These are phyloP conservation scores for Epichloe aotearoae DNA, from an alignment of 2,329 filamentous ascomycete genomes.

Conservation along the genomic window DNA sequence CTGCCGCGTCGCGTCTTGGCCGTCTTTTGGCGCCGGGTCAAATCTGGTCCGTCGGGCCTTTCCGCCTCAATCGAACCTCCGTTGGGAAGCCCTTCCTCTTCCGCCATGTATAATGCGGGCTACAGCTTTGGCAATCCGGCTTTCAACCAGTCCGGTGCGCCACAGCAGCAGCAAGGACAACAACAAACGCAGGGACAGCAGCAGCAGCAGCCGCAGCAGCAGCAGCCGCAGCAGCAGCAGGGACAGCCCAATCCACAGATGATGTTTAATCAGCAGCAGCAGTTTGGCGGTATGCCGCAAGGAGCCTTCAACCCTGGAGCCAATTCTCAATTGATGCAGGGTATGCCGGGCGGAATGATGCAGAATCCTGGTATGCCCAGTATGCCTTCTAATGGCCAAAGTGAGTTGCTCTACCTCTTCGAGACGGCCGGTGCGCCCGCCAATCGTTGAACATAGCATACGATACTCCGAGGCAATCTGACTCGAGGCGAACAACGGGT, in stretches of 20 bases:
- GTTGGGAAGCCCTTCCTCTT: background rate
- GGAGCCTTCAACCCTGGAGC: constrained; percentile 35
- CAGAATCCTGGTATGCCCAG: constrained; percentile 46
- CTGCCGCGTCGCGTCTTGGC: background rate
- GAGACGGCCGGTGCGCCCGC: background rate
- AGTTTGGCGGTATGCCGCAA: constrained; percentile 42
- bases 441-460: background rate
- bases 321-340: constrained; percentile 42
- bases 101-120: constrained; percentile 39
- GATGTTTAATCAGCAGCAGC: constrained; percentile 46
- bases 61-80: background rate
- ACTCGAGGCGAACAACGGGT: background rate
- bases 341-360: constrained; percentile 48
- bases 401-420: constrained; percentile 28
- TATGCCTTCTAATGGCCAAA: constrained; percentile 46
- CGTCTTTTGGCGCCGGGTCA: background rate
- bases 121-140: constrained; percentile 41
- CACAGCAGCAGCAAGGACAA: constrained; percentile 23
- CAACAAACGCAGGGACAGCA: constrained; percentile 33
- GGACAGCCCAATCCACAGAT: constrained; percentile 34
- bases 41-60: background rate
- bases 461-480: too few relatives aligned
- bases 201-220: constrained; percentile 27
- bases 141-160: constrained; percentile 24
- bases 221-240: constrained; percentile 20